phyloP scores from a whole-genome alignment of 192 early-diverging fungal genomes.

The Coemansia sp. region DNA sequence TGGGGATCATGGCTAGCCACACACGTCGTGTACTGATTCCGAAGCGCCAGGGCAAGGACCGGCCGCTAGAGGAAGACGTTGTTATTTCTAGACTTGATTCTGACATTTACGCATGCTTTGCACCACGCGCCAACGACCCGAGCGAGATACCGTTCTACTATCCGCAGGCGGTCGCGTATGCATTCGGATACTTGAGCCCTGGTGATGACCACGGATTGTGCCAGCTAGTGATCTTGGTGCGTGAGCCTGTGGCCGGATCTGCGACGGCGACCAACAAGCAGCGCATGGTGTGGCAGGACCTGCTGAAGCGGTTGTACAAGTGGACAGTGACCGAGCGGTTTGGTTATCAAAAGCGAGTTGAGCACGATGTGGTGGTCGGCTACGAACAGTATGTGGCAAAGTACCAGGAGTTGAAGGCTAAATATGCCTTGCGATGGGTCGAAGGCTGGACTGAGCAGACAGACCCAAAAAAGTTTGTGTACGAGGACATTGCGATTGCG shows the following conservation, averaged over 20 bases:
- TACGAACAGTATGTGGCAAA: constrained; percentile 64
- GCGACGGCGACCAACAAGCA: constrained; percentile 50
- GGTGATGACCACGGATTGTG: not conserved
- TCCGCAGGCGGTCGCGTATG: constrained; percentile 33
- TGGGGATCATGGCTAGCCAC: constrained; percentile 1
- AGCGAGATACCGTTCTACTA: constrained; percentile 49
- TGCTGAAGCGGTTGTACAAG: constrained; percentile 65
- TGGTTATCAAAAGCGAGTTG: constrained; percentile 68
- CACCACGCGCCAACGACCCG: constrained; percentile 12
- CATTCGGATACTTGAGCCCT: constrained; percentile 23
- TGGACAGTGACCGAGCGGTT: constrained; percentile 67
- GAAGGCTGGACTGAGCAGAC: constrained; percentile 77
- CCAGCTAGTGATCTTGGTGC: constrained; percentile 17
- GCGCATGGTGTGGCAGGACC: constrained; percentile 55
- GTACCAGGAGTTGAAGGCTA: constrained; percentile 64
- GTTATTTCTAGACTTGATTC: constrained; percentile 6
- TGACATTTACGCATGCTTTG: constrained; percentile 25
- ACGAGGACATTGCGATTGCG: constrained; percentile 84
- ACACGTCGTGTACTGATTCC: constrained; percentile 32
- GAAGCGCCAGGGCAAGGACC: constrained; percentile 45
- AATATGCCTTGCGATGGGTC: constrained; percentile 64
- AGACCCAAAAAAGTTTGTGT: constrained; percentile 79
- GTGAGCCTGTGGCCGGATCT: constrained; percentile 13
- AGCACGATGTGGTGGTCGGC: constrained; percentile 66
- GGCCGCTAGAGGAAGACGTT: constrained; percentile 28